These are phyloP conservation scores for Cyathus striatus DNA, from an alignment of 768 basidiomycete species.

Conservation along the genomic window DNA sequence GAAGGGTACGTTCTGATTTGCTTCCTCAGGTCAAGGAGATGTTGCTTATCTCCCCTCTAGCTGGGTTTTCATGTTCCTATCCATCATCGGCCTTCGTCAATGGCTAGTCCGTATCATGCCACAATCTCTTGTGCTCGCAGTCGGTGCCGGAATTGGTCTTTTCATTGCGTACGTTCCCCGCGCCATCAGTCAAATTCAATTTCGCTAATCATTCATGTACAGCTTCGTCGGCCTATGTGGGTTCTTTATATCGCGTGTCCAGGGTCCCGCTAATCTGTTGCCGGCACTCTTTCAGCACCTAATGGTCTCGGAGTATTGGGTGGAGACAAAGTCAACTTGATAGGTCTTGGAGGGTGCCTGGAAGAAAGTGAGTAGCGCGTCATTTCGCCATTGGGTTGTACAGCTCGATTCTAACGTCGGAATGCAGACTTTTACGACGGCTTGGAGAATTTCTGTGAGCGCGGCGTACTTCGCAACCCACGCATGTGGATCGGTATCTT, in stretches of 20 bases:
- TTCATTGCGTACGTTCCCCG: constrained; percentile 67
- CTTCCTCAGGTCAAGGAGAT: neutral
- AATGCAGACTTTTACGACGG: constrained; percentile 35
- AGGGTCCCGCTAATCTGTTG: no score
- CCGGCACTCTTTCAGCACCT: no score
- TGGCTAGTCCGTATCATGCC: constrained; percentile 90
- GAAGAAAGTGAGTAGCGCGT: constrained; percentile 32
- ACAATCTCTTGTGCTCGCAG: constrained; percentile 77
- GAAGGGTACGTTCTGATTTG: constrained; percentile 56
- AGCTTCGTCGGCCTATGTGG: no score
- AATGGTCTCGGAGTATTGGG: neutral
- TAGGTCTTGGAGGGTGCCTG: constrained; percentile 73
- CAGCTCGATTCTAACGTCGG: neutral
- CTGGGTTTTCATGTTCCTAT: constrained; percentile 79
- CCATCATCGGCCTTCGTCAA: constrained; percentile 79
- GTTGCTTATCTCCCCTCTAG: constrained; percentile 28
- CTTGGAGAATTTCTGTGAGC: constrained; percentile 56
- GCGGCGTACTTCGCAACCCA: constrained; percentile 63
- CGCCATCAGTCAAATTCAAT: constrained; percentile 65
- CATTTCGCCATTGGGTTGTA: neutral
- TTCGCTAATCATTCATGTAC: no score
- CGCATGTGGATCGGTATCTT: constrained; percentile 90
- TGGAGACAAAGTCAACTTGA: neutral
- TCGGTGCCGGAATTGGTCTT: constrained; percentile 83
- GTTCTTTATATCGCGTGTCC: no score